These are phyloP conservation scores for Forsythia viridissima DNA, from an alignment of 257 asterid genomes.

Conservation along the genomic window DNA sequence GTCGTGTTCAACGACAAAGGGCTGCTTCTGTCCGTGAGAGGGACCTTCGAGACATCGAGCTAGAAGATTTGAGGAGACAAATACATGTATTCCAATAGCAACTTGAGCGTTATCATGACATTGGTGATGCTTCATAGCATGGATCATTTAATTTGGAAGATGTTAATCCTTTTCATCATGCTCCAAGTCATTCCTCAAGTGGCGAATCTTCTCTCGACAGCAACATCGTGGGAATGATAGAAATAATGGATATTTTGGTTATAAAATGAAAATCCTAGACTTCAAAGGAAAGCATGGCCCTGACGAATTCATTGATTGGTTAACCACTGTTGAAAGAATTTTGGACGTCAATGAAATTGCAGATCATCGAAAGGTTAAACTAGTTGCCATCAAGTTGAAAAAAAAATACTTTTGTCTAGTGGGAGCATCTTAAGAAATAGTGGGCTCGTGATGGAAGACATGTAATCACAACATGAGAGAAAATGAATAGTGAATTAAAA, in stretches of 20 bases:
- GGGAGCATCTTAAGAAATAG: slow-evolving; percentile 16
- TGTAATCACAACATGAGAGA: not conserved
- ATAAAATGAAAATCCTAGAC: not conserved
- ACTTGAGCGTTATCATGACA: not conserved
- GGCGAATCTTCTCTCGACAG: too few species aligned
- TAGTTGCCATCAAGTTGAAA: slow-evolving; percentile 5
- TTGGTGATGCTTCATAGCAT: too few species aligned
- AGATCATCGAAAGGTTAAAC: not conserved
- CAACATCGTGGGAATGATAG: too few species aligned
- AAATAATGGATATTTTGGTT: too few species aligned
- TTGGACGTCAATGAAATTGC: not conserved
- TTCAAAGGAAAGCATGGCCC: not conserved
- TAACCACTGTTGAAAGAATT: not conserved
- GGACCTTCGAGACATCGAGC: not conserved
- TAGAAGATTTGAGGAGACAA: slow-evolving; percentile 16
- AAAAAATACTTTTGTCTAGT: slow-evolving; percentile 11
- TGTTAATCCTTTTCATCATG: not conserved
- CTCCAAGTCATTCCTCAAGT: not conserved
- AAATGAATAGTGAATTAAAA: slow-evolving; percentile 3
- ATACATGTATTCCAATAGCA: slow-evolving; percentile 1
- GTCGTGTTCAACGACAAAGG: too few species aligned
- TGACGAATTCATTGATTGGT: slow-evolving; percentile 3
- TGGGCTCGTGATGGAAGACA: slow-evolving; percentile 1
- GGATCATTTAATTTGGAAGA: too few species aligned
- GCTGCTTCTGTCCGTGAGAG: too few species aligned